Evolutionary conservation across 768 basidiomycete genomes (phyloP).

Genomic region (Lepiota subincarnata): DNA sequence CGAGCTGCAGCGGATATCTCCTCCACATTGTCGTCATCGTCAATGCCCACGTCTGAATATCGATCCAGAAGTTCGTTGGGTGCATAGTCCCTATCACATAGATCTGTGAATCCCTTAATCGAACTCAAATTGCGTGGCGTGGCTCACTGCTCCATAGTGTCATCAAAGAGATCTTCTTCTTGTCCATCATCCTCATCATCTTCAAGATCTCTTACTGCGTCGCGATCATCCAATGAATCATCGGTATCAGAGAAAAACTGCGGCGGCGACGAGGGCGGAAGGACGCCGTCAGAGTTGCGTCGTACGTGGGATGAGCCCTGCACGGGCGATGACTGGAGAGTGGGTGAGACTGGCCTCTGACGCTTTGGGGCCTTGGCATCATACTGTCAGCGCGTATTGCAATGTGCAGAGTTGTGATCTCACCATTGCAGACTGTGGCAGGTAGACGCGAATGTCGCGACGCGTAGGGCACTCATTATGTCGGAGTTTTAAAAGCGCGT

Average conservation of each 20-base stretch:
- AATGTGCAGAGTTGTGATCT: not conserved
- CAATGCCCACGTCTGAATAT: slow-evolving; percentile 84
- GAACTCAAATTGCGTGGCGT: not conserved
- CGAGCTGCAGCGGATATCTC: slow-evolving; percentile 67
- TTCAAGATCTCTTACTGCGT: slow-evolving; percentile 60
- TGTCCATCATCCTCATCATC: slow-evolving; percentile 78
- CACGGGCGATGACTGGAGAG: slow-evolving; percentile 45
- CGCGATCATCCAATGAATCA: slow-evolving; percentile 69
- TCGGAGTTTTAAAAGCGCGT: slow-evolving; percentile 44
- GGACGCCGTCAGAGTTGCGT: slow-evolving; percentile 64
- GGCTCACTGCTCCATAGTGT: slow-evolving; percentile 68
- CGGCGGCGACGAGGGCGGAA: slow-evolving; percentile 84
- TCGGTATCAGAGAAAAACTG: slow-evolving; percentile 85
- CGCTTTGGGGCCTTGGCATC: slow-evolving; percentile 50
- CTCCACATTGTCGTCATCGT: slow-evolving; percentile 73
- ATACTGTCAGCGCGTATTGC: not conserved
- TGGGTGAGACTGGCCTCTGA: slow-evolving; percentile 53
- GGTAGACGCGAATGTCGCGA: slow-evolving; percentile 11
- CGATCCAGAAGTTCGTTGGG: slow-evolving; percentile 76
- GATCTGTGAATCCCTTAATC: slow-evolving; percentile 12
- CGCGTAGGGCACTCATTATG: slow-evolving; percentile 23
- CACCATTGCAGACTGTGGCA: not conserved
- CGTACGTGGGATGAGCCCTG: slow-evolving; percentile 40
- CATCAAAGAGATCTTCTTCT: slow-evolving; percentile 90
- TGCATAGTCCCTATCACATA: slow-evolving; percentile 69